A percentile compares a stretch with the other conserved stretches of the same genome.
Evolutionary conservation across 768 basidiomycete genomes (phyloP).

Genomic region (Collybiopsis luxurians): DNA sequence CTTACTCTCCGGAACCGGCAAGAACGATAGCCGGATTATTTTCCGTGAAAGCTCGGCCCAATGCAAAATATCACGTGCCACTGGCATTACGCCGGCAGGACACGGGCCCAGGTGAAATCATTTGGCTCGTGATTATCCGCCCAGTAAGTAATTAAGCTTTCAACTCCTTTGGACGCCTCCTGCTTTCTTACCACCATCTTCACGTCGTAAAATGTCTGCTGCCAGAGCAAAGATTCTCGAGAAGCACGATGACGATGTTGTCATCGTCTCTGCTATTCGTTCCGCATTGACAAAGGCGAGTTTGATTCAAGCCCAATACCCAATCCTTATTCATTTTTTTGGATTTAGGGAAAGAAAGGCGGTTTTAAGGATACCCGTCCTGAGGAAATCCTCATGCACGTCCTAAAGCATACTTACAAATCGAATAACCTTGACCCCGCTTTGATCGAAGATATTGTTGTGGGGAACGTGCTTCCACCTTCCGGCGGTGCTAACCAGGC

Average conservation of each 20-base stretch:
- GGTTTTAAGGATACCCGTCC: constrained; percentile 90
- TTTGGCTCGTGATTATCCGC: too few relatives aligned
- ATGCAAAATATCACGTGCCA: too few relatives aligned
- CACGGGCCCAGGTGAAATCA: too few relatives aligned
- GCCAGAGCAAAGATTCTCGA: constrained; percentile 58
- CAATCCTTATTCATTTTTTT: not conserved
- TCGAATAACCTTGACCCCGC: constrained; percentile 71
- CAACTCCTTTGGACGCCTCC: not conserved
- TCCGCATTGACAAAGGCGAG: constrained; percentile 90
- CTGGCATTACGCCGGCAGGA: too few relatives aligned
- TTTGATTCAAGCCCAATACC: not conserved
- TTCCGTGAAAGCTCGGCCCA: too few relatives aligned
- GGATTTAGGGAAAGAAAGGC: constrained; percentile 72
- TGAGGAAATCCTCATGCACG: constrained; percentile 75
- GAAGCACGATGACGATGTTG: constrained; percentile 83
- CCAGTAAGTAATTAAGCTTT: too few relatives aligned
- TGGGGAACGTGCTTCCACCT: constrained; percentile 87
- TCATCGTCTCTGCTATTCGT: constrained; percentile 85
- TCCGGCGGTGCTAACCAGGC: constrained; percentile 80
- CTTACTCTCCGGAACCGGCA: too few relatives aligned
- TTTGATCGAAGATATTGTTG: constrained; percentile 80
- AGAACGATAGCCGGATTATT: too few relatives aligned
- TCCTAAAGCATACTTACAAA: constrained; percentile 71
- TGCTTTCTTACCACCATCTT: not conserved
- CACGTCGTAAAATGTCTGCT: constrained; percentile 27